phyloP scores from a whole-genome alignment of 2,329 filamentous ascomycete species.

The Phoma sp. region DNA sequence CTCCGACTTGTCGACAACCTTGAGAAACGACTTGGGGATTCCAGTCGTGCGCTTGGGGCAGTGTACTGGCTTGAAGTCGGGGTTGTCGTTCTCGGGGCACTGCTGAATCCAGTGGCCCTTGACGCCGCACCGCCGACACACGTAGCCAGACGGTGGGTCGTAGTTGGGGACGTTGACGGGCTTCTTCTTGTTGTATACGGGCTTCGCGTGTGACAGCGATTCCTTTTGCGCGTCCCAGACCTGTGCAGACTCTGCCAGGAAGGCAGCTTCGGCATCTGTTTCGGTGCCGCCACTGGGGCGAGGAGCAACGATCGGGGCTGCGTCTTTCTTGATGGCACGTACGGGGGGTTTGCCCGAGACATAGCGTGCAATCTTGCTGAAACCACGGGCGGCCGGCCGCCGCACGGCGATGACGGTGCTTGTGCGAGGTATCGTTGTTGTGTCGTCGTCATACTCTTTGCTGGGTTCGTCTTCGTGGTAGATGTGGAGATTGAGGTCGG shows the following conservation, averaged over 20 bases:
- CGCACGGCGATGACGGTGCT: slow-evolving; percentile 91
- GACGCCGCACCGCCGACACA: slow-evolving; percentile 94
- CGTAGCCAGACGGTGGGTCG: slow-evolving; percentile 90
- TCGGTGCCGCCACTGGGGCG: slow-evolving; percentile 66
- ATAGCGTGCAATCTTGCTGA: slow-evolving; percentile 91
- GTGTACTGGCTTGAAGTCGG: slow-evolving; percentile 91
- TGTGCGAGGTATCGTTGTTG: slow-evolving; percentile 93
- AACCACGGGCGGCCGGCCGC: slow-evolving; percentile 83
- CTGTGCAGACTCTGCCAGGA: slow-evolving; percentile 87
- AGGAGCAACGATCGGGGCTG: slow-evolving; percentile 47
- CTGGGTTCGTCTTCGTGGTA: slow-evolving; percentile 85
- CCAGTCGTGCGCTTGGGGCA: slow-evolving; percentile 96
- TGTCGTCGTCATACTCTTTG: slow-evolving; percentile 98
- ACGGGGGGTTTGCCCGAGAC: slow-evolving; percentile 95
- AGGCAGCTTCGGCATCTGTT: slow-evolving; percentile 90
- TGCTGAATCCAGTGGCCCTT: slow-evolving; percentile 99
- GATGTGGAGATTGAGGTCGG: slow-evolving; percentile 94
- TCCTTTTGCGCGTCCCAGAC: slow-evolving; percentile 95
- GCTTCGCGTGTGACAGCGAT: slow-evolving; percentile 77
- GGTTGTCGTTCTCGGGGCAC: slow-evolving; percentile 98
- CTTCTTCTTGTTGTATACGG: slow-evolving; percentile 61
- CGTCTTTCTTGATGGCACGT: slow-evolving; percentile 77
- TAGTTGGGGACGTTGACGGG: slow-evolving; percentile 84
- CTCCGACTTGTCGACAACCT: slow-evolving; percentile 91
- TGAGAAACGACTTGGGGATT: slow-evolving; percentile 93